Base-by-base conservation (phyloP, 345 rosid genomes). In the Heritiera littoralis region DNA sequence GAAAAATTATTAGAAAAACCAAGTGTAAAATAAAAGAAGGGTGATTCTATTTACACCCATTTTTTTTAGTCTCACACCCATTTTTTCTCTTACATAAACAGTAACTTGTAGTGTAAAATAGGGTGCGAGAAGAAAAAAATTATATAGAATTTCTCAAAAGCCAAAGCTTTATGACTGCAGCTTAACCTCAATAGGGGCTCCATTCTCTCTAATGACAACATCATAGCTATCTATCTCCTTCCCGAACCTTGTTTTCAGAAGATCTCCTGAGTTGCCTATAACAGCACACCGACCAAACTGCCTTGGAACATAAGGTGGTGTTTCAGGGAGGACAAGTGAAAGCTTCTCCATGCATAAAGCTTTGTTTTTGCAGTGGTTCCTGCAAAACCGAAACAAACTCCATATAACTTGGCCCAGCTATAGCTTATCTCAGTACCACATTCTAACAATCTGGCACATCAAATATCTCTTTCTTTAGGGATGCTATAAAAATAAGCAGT, bases 241-340 rank as follows among this genome's bases (percentile, higher is more conserved):
- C 66, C 98, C 98, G 55, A 94, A 96, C 85, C 83, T 90, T 72
- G 97, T 94, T 85, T 94, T 91, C 77, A 92, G 77, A 6, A 96
- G 97, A 89, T 94, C 99, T 78, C 98, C 97, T 0, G 97, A 96
- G 87, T 96, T 96, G 45, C 99, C 98, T 80, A 94, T 89, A 83
- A 96, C 98, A 86, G 98, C 98, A 83, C 99, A 96, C 63, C 89
- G 92, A 63, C 82, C 90, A 78, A 89, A 94, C 89, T 94, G 97
- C 76, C 84, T 90, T 12, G 97, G 97, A 66, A 86, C 75, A 86
- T 89, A 96, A 32, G 97, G 98, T 43, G 94, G 94, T 52, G 81
- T 90, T 86, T 91, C 89, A 75, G 99, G 97, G 77, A 94, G 97
- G 58, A 92, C 97, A 80, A 88, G 77, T 41, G 92, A 91, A 60